phyloP scores from a whole-genome alignment of 768 basidiomycete species.

The Porpolomopsis calyptriformis region DNA sequence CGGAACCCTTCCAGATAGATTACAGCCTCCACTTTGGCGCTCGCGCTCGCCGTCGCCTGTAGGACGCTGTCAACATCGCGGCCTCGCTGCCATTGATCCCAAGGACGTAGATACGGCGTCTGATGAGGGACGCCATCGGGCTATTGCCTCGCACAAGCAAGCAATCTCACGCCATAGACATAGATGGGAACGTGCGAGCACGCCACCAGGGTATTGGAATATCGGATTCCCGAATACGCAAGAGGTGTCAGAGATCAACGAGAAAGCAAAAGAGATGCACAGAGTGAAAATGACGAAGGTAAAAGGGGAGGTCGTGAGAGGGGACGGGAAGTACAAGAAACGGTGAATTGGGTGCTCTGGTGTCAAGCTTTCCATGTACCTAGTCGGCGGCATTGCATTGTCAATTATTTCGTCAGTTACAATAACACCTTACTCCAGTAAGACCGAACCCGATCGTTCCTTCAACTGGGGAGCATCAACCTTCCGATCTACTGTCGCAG shows the following conservation, averaged over 20 bases:
- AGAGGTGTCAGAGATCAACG: conserved; percentile 67
- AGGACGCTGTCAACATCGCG: conserved; percentile 21
- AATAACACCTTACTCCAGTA: too few species aligned
- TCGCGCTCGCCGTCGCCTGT: conserved; percentile 47
- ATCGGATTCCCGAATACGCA: conserved; percentile 88
- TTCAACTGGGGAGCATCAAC: too few species aligned
- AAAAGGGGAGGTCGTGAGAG: conserved; percentile 49
- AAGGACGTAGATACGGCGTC: conserved; percentile 1
- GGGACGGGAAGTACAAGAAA: conserved; percentile 25
- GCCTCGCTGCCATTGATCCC: background rate
- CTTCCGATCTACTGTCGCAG: too few species aligned
- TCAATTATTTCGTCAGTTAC: too few species aligned
- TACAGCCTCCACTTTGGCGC: conserved; percentile 65
- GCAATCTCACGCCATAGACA: conserved; percentile 63
- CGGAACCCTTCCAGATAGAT: conserved; percentile 55
- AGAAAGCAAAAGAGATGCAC: conserved; percentile 62
- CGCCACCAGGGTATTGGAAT: conserved; percentile 83
- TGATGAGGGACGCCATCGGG: conserved; percentile 14
- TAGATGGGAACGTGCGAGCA: conserved; percentile 58
- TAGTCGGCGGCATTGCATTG: too few species aligned
- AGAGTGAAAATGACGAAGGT: conserved; percentile 48
- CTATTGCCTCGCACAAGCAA: conserved; percentile 49
- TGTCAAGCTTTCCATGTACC: too few species aligned
- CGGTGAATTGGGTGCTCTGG: background rate
- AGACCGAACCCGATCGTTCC: too few species aligned